phyloP scores from a whole-genome alignment of 2,329 filamentous ascomycete species.

The Sarocladium oryzae region DNA sequence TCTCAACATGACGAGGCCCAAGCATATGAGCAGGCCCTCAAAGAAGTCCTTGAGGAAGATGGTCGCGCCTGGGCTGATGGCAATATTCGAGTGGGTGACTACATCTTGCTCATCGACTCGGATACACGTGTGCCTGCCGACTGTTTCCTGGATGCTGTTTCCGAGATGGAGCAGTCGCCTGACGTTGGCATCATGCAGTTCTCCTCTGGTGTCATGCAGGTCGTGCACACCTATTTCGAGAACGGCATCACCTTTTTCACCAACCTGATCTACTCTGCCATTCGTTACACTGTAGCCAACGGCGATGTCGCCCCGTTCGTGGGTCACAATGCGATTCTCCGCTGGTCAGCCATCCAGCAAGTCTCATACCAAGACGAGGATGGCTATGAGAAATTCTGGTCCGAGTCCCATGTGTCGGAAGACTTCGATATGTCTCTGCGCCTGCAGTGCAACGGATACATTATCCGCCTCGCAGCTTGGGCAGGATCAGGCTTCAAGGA shows the following conservation, averaged over 20 bases:
- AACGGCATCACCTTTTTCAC: slow-evolving; percentile 67
- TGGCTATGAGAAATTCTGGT: slow-evolving; percentile 75
- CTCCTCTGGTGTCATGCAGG: slow-evolving; percentile 73
- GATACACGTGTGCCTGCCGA: slow-evolving; percentile 73
- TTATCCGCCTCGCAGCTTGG: slow-evolving; percentile 67
- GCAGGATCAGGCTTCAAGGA: slow-evolving; percentile 74
- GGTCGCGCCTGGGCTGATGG: slow-evolving; percentile 75
- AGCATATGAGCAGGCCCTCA: slow-evolving; percentile 59
- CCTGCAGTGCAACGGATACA: slow-evolving; percentile 65
- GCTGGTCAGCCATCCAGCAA: slow-evolving; percentile 70
- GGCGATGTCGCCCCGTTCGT: slow-evolving; percentile 74
- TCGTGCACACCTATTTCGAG: slow-evolving; percentile 67
- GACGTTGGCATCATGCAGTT: slow-evolving; percentile 76
- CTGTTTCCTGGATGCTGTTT: slow-evolving; percentile 72
- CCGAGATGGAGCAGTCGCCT: slow-evolving; percentile 74
- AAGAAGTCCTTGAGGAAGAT: slow-evolving; percentile 59
- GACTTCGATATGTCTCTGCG: slow-evolving; percentile 79
- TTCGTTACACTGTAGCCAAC: slow-evolving; percentile 70
- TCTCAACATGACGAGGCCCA: slow-evolving; percentile 60
- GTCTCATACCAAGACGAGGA: slow-evolving; percentile 64
- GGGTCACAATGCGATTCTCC: slow-evolving; percentile 71
- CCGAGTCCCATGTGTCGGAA: slow-evolving; percentile 71
- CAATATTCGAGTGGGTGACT: slow-evolving; percentile 80
- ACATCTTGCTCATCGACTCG: slow-evolving; percentile 68
- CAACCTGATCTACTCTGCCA: slow-evolving; percentile 69